These are phyloP conservation scores for Phytophthora chlamydospora DNA, from an alignment of 352 stramenopile species.

Conservation along the genomic window DNA sequence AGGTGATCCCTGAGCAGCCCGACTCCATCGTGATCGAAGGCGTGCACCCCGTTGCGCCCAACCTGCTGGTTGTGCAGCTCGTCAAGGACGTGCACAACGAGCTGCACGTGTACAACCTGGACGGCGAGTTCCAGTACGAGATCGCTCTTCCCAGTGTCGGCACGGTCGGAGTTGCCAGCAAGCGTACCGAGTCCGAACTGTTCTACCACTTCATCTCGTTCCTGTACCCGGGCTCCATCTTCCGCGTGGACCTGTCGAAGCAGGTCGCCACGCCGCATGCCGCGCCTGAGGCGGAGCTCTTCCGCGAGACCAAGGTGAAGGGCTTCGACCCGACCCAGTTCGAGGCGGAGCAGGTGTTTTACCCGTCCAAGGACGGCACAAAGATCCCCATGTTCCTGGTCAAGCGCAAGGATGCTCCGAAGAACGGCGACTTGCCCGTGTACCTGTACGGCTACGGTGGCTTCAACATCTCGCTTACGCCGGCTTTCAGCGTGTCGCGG, in stretches of 20 bases:
- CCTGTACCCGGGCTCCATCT: slow-evolving; percentile 82
- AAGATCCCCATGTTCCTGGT: slow-evolving; percentile 97
- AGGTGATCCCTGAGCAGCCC: slow-evolving; percentile 85
- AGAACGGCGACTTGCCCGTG: slow-evolving; percentile 89
- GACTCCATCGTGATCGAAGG: slow-evolving; percentile 76
- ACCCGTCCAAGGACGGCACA: slow-evolving; percentile 93
- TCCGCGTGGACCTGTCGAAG: slow-evolving; percentile 67
- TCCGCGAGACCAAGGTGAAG: slow-evolving; percentile 84
- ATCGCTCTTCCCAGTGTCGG: slow-evolving; percentile 72
- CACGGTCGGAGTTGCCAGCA: slow-evolving; percentile 71
- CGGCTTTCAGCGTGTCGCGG: slow-evolving; percentile 87
- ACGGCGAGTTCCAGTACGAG: slow-evolving; percentile 78
- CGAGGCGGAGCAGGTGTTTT: slow-evolving; percentile 87
- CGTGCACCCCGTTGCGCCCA: slow-evolving; percentile 66
- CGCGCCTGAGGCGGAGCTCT: slow-evolving; percentile 48
- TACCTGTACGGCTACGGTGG: slow-evolving; percentile 95
- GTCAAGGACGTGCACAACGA: slow-evolving; percentile 86
- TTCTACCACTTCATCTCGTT: slow-evolving; percentile 92
- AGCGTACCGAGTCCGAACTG: slow-evolving; percentile 79
- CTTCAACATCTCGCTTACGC: slow-evolving; percentile 95
- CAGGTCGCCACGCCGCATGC: slow-evolving; percentile 13
- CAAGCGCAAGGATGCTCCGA: slow-evolving; percentile 71
- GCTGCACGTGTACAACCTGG: slow-evolving; percentile 80
- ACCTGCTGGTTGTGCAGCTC: slow-evolving; percentile 78
- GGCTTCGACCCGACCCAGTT: slow-evolving; percentile 83